Evolutionary conservation across 2,329 filamentous ascomycete genomes (phyloP).

Genomic region (Botrytis squamosa): DNA sequence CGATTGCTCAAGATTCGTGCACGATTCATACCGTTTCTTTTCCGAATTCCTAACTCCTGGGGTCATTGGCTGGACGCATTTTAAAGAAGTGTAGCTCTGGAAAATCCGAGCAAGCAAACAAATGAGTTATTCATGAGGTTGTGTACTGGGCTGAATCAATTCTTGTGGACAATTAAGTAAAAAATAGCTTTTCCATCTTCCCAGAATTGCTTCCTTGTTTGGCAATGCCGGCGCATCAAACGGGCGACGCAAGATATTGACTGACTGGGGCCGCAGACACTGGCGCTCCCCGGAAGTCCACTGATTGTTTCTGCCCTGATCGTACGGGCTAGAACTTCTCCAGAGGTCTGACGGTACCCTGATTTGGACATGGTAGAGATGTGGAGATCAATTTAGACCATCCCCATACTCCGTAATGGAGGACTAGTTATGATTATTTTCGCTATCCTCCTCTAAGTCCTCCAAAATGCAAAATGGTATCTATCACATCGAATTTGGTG

Average conservation of each 20-base stretch:
- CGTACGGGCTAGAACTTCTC: background rate
- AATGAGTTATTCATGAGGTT: background rate
- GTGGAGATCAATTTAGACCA: background rate
- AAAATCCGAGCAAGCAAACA: no score
- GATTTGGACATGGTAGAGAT: background rate
- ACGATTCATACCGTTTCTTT: background rate
- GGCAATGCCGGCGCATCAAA: background rate
- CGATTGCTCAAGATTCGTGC: background rate
- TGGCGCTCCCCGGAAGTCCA: slow-evolving; percentile 9
- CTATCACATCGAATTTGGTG: background rate
- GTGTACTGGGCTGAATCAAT: background rate
- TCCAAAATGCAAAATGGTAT: background rate
- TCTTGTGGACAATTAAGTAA: background rate
- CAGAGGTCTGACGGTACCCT: background rate
- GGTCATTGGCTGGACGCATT: background rate
- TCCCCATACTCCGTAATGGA: background rate
- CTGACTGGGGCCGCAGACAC: slow-evolving; percentile 1
- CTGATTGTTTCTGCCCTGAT: background rate
- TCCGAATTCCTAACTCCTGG: background rate
- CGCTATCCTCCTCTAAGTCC: background rate
- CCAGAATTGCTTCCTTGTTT: background rate
- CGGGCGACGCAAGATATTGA: background rate
- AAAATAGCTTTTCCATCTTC: background rate
- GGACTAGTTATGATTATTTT: background rate
- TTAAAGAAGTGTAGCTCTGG: background rate